Evolutionary conservation across 108 stramenopile genomes (phyloP).

Genomic region (Asterionellopsis glacialis): DNA sequence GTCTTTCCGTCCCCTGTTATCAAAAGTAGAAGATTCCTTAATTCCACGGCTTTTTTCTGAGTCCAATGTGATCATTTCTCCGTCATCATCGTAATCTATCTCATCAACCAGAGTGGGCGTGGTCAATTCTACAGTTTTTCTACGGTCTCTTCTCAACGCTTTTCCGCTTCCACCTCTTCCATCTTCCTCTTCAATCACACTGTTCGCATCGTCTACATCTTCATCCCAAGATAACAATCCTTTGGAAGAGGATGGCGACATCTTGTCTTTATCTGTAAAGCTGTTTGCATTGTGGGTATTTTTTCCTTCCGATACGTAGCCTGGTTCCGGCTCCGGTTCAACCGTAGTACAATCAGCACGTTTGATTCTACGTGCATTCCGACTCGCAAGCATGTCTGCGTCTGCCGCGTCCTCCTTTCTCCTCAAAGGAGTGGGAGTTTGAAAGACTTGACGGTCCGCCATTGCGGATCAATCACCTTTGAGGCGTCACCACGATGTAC

Average conservation of each 20-base stretch:
- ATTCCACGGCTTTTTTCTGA: neutral
- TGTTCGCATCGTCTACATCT: neutral
- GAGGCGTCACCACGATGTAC: no score
- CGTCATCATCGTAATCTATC: conserved; percentile 9
- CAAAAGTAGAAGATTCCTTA: neutral
- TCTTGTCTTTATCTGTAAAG: no score
- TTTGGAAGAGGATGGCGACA: neutral
- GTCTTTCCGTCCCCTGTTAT: neutral
- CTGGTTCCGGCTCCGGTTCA: no score
- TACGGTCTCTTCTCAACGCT: conserved; percentile 4
- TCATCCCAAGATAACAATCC: neutral
- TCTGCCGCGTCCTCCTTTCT: no score
- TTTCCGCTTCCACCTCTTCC: neutral
- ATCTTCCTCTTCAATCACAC: neutral
- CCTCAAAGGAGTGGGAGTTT: no score
- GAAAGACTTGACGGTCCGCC: no score
- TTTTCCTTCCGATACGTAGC: no score
- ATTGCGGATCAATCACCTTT: no score
- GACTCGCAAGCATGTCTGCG: no score
- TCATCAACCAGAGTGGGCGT: conserved; percentile 56
- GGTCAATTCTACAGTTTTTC: conserved; percentile 30
- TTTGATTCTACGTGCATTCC: no score
- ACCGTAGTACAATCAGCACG: no score
- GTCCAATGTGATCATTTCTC: conserved; percentile 10
- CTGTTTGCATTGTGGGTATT: no score